Conservation (phyloP, 129 eudicot species). For the Chrysanthemum lavandulifolium region DNA sequence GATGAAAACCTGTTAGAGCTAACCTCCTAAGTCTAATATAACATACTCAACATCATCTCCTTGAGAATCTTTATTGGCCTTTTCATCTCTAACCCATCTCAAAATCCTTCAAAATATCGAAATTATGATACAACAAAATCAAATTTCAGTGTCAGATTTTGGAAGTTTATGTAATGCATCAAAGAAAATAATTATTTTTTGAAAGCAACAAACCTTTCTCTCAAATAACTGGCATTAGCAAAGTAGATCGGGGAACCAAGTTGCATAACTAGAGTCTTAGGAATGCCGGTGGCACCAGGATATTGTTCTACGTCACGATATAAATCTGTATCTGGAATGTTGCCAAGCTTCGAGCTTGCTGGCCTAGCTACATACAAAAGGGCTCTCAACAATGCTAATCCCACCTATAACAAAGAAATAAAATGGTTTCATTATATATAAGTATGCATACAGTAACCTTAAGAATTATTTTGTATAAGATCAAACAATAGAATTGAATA, state of each 20-base stretch:
- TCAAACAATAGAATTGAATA: neutral
- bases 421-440: neutral
- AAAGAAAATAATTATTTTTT: conserved; percentile 1
- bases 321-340: conserved; percentile 49
- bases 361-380: conserved; percentile 84
- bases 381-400: conserved; percentile 61
- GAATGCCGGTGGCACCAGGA: conserved; percentile 44
- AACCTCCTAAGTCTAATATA: conserved; percentile 84
- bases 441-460: neutral
- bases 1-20: conserved; percentile 12
- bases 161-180: neutral
- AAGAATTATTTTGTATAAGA: neutral
- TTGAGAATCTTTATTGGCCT: conserved; percentile 31
- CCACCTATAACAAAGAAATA: conserved; percentile 43
- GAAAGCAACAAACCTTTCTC: conserved; percentile 61
- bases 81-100: conserved; percentile 87
- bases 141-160: neutral
- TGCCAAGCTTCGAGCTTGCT: conserved; percentile 67
- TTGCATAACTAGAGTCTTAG: conserved; percentile 59
- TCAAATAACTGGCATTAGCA: conserved; percentile 59
- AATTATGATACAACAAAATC: neutral
- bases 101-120: conserved; percentile 43
- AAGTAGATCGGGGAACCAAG: conserved; percentile 91
- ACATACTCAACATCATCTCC: conserved; percentile 56
- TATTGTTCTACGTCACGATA: conserved; percentile 86